Evolutionary conservation across 1,139 yeast species (phyloP).

Genomic region (Diutina scorzettiae): DNA sequence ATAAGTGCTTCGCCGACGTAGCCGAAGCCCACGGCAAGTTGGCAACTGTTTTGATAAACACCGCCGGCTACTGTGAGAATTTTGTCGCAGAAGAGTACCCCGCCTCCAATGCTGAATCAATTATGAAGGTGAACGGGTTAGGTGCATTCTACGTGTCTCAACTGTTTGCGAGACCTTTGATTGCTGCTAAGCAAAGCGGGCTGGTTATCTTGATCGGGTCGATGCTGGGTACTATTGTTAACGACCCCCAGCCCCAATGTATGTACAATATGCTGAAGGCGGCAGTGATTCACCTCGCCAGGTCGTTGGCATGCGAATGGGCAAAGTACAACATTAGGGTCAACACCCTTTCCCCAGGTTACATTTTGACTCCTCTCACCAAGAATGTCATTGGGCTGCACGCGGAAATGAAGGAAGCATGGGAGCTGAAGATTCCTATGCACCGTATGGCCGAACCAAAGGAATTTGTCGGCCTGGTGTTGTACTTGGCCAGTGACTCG

Average conservation of each 20-base stretch:
- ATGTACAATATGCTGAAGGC: slow-evolving; percentile 43
- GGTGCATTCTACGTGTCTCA: slow-evolving; percentile 62
- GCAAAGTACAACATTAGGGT: slow-evolving; percentile 39
- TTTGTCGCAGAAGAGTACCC: slow-evolving; percentile 67
- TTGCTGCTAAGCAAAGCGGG: slow-evolving; percentile 40
- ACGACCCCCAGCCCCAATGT: slow-evolving; percentile 39
- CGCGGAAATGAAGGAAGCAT: slow-evolving; percentile 34
- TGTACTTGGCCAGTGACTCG: slow-evolving; percentile 34
- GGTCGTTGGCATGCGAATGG: slow-evolving; percentile 42
- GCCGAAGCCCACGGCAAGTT: slow-evolving; percentile 37
- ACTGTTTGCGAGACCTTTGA: slow-evolving; percentile 56
- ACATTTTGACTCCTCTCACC: slow-evolving; percentile 38
- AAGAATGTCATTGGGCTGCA: slow-evolving; percentile 34
- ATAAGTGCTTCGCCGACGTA: slow-evolving; percentile 38
- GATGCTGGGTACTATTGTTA: slow-evolving; percentile 38
- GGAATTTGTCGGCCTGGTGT: slow-evolving; percentile 35
- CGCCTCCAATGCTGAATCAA: slow-evolving; percentile 51
- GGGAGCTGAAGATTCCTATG: slow-evolving; percentile 39
- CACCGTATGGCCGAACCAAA: slow-evolving; percentile 42
- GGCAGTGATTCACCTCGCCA: slow-evolving; percentile 35
- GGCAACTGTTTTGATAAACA: slow-evolving; percentile 56
- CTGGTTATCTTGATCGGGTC: slow-evolving; percentile 36
- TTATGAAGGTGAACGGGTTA: slow-evolving; percentile 61
- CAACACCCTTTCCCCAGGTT: slow-evolving; percentile 36
- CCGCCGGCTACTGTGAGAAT: slow-evolving; percentile 53